phyloP scores from a whole-genome alignment of 805 yeast genomes.

The Yarrowia osloensis region DNA sequence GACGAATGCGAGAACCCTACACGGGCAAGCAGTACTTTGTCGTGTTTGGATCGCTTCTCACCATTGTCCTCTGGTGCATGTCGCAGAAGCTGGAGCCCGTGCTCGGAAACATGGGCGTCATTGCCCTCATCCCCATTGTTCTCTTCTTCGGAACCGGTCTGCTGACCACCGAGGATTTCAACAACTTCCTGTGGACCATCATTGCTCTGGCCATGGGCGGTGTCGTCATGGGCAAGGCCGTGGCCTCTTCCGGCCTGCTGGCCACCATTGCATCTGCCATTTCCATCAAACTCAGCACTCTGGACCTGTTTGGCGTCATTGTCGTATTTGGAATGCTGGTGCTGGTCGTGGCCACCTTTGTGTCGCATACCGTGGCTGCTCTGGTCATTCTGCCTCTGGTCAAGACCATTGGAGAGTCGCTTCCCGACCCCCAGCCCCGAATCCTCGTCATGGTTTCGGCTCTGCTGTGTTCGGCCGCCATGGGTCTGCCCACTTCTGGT shows the following conservation, averaged over 20 bases:
- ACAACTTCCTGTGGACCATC: constrained; percentile 95
- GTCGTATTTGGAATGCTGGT: constrained; percentile 80
- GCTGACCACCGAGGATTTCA: constrained; percentile 84
- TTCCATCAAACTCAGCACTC: constrained; percentile 62
- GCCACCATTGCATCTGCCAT: constrained; percentile 73
- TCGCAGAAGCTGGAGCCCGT: constrained; percentile 69
- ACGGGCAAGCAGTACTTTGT: constrained; percentile 69
- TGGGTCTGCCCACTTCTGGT: constrained; percentile 97
- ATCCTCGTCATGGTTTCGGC: constrained; percentile 67
- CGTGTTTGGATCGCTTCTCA: constrained; percentile 60
- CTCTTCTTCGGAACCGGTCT: constrained; percentile 91
- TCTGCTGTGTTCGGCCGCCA: constrained; percentile 84
- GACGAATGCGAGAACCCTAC: constrained; percentile 56
- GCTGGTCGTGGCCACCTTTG: constrained; percentile 86
- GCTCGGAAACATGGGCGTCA: constrained; percentile 96
- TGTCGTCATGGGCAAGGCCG: constrained; percentile 91
- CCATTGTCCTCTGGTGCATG: constrained; percentile 88
- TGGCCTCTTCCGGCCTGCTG: constrained; percentile 84
- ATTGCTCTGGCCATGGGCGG: constrained; percentile 98
- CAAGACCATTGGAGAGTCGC: constrained; percentile 76
- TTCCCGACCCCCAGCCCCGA: constrained; percentile 73
- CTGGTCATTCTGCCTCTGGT: constrained; percentile 88
- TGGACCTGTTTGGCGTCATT: constrained; percentile 72
- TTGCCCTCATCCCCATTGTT: constrained; percentile 87
- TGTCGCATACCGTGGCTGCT: constrained; percentile 96